Base-by-base conservation (phyloP, 2,329 filamentous ascomycete genomes). In the Venturiaceae sp. region DNA sequence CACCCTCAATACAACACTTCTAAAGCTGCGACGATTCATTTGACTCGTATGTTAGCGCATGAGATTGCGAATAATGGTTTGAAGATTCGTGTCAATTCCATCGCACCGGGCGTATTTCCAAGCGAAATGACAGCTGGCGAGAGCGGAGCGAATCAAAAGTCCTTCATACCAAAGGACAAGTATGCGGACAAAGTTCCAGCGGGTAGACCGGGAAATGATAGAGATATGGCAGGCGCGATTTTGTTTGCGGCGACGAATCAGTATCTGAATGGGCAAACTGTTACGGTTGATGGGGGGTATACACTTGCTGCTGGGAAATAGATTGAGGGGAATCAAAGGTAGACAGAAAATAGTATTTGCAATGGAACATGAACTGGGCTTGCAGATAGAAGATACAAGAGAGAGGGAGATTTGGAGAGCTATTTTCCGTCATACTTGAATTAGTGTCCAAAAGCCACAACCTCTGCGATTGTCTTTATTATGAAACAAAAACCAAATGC, bases 211-310 rank as follows among this genome's bases (percentile, higher is more conserved):
- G 83, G 82, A 0, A 77, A 80, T 28, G 83, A 84, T 62, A 68
- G 77, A 33, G 82, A 84, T 64, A 84, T 84, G 75, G 81, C 79
- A 0, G 75, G 76, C 44, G 79, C 78, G 0, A 74, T 84, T 3
- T 66, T 85, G 28, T 84, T 80, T 61, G 71, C 75, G 19, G 78
- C 75, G n/a, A 70, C 64, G 33, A 77, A 72, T 63, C 76, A 76
- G 63, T 80, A 79, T 61, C 66, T 79, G 13, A 80, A 80, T 60
- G 77, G 77, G 0, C 70, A 75, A 66, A 75, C 71, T 1, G 67
- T 80, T 23, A 72, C 75, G 1, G 77, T 83, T 5, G 80, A 83
- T 65, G 80, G 81, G 5, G 80, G 80, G 0, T 83, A 82, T 37
- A 58, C 54, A 13, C 37, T 61, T 23, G 32, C 26, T 23, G 50